Evolutionary conservation across 1,284 basidiomycete genomes (phyloP).

Genomic region (Apiotrichum brassicae): DNA sequence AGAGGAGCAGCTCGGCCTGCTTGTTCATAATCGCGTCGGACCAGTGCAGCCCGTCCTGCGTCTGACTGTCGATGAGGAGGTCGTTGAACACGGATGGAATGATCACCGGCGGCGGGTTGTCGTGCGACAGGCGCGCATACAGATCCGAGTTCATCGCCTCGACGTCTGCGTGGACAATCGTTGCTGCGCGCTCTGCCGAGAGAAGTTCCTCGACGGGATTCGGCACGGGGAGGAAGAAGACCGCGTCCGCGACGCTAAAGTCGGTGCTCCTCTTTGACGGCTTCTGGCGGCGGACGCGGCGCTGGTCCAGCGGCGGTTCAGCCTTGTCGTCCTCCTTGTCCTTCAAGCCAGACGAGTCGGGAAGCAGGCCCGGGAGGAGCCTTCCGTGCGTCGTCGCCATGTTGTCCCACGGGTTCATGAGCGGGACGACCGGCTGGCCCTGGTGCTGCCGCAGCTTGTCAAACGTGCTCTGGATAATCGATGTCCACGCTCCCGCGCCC

Average conservation of each 20-base stretch:
- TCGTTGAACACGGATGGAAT: constrained; percentile 70
- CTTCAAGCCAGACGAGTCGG: neutral
- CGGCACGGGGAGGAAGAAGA: constrained; percentile 69
- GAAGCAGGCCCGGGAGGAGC: constrained; percentile 10
- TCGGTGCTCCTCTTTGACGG: constrained; percentile 4
- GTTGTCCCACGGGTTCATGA: constrained; percentile 39
- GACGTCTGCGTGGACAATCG: constrained; percentile 67
- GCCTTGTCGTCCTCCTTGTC: neutral
- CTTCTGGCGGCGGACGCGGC: neutral
- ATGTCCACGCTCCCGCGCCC: constrained; percentile 69
- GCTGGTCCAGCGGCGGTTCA: neutral
- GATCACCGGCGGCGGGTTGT: constrained; percentile 50
- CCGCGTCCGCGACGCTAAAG: constrained; percentile 33
- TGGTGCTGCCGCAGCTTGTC: constrained; percentile 48
- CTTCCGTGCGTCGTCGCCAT: constrained; percentile 15
- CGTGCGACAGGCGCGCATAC: constrained; percentile 57
- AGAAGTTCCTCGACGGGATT: constrained; percentile 69
- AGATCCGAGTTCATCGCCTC: constrained; percentile 84
- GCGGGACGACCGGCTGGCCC: constrained; percentile 31
- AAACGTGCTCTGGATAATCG: constrained; percentile 61
- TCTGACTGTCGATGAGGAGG: constrained; percentile 65
- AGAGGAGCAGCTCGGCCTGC: constrained; percentile 74
- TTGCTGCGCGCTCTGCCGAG: constrained; percentile 56
- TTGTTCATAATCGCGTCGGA: constrained; percentile 57
- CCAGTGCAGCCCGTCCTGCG: constrained; percentile 77